Conservation (phyloP, 108 stramenopile genomes). For the Cylindrotheca fusiformis region DNA sequence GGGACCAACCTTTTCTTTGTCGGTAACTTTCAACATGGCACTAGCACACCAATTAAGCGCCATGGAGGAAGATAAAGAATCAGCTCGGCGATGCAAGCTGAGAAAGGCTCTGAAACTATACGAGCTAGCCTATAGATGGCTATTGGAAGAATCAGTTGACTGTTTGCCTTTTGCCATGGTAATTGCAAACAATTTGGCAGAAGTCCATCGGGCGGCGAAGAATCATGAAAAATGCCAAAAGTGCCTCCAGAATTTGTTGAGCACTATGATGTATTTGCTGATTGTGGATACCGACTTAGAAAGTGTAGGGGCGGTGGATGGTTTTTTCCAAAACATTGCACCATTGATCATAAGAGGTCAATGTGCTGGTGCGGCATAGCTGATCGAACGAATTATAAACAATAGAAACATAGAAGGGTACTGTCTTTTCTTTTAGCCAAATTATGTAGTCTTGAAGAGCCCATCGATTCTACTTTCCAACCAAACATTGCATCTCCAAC, state of each 20-base stretch:
- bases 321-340: conserved; percentile 17
- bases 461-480: too few species aligned
- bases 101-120: conserved; percentile 18
- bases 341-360: conserved; percentile 1
- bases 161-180: conserved; percentile 27
- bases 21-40: conserved; percentile 1
- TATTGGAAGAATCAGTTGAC: conserved; percentile 13
- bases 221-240: conserved; percentile 21
- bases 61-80: conserved; percentile 3
- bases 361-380: conserved; percentile 22
- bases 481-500: too few species aligned
- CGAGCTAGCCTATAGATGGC: conserved; percentile 25
- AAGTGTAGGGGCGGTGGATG: conserved; percentile 10
- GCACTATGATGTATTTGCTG: conserved; percentile 30
- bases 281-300: conserved; percentile 7
- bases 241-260: conserved; percentile 28
- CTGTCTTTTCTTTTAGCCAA: too few species aligned
- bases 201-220: conserved; percentile 23
- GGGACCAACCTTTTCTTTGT: not conserved
- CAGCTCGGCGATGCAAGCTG: not conserved
- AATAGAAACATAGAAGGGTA: too few species aligned
- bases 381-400: too few species aligned
- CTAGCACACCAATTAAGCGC: conserved; percentile 1
- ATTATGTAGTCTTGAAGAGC: too few species aligned
- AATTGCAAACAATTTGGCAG: conserved; percentile 27